Conservation (phyloP, 352 stramenopile species). For the Aphanomyces euteiches region DNA sequence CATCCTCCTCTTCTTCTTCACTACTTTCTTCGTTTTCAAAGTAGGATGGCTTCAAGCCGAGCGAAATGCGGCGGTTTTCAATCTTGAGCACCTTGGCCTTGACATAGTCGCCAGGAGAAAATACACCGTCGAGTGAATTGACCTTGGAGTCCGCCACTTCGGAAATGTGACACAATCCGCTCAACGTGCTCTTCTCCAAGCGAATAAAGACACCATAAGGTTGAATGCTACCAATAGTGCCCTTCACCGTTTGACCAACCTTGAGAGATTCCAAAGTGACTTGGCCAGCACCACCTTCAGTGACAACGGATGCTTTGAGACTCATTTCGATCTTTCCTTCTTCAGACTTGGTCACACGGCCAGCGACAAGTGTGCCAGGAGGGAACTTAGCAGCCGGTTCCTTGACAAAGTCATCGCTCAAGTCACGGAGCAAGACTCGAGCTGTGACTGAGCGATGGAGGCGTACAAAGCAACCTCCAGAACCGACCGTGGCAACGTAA, state of each 20-base stretch:
- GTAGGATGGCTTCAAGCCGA: slow-evolving; percentile 96
- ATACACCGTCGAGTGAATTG: slow-evolving; percentile 89
- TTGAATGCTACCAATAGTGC: slow-evolving; percentile 93
- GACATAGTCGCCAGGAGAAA: slow-evolving; percentile 93
- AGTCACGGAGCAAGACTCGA: slow-evolving; percentile 91
- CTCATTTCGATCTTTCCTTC: slow-evolving; percentile 87
- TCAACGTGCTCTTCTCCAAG: slow-evolving; percentile 94
- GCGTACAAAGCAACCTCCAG: slow-evolving; percentile 92
- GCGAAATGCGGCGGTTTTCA: slow-evolving; percentile 87
- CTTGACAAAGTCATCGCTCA: slow-evolving; percentile 94
- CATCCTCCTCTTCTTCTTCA: slow-evolving; percentile 75
- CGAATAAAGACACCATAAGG: slow-evolving; percentile 95
- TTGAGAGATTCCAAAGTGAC: slow-evolving; percentile 89
- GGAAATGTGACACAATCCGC: slow-evolving; percentile 93
- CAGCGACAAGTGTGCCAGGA: slow-evolving; percentile 90
- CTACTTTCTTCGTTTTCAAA: slow-evolving; percentile 91
- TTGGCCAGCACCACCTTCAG: slow-evolving; percentile 69
- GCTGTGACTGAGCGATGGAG: slow-evolving; percentile 83
- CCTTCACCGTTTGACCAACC: slow-evolving; percentile 90
- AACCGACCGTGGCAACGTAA: slow-evolving; percentile 89
- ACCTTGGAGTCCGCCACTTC: slow-evolving; percentile 94
- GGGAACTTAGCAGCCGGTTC: slow-evolving; percentile 87
- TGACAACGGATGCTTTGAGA: slow-evolving; percentile 90
- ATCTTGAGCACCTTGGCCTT: slow-evolving; percentile 96
- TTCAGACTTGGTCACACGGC: slow-evolving; percentile 89